Base-by-base conservation (phyloP, 2,329 filamentous ascomycete genomes). In the Pseudopyrenochaeta lycopersici region DNA sequence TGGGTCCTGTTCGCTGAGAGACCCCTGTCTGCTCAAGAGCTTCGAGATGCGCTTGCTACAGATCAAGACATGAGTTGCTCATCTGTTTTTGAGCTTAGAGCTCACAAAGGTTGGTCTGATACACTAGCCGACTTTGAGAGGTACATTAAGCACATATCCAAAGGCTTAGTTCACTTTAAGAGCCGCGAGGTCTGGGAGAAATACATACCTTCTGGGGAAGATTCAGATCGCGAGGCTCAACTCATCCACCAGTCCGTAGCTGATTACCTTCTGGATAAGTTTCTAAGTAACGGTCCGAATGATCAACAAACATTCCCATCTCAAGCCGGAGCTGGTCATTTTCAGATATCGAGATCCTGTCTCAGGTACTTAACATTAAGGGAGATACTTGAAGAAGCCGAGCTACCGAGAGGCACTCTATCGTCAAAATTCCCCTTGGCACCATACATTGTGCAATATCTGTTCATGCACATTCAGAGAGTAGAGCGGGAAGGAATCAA, bases 161-260 rank as follows among this genome's bases (percentile, higher is more conserved):
- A 38, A 33, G 55, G 58, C 12, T 46, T 62, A 12, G 15, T 62
- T 4, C 30, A 47, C 10, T 62, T 62, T 31, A 46, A 52, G 29
- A 58, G n/a, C 33, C 41, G 54, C 41, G 49, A 56, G 6, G 3
- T 56, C 12, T 57, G 31, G 39, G 49, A 59, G 45, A 44, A 52
- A 52, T 63, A 64, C 31, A 53, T 55, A 17, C 49, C 14, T 3
- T 2, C 36, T 27, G 52, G 30, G 29, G 49, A 57, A 52, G 57
- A 55, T 7, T 46, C 49, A 32, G 54, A 61, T 18, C 47, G 46
- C 2, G 54, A 64, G 35, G 60, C 57, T 4, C 57, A 64, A n/a
- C 45, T 64, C 18, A 62, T 61, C 20, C 52, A 61, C 20, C 52
- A 63, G 38, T 61, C 54, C 27, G 60, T 63, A 3, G 52, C 60